These are phyloP conservation scores for Glutinoglossum americanum DNA, from an alignment of 495 filamentous ascomycete species.

Conservation along the genomic window DNA sequence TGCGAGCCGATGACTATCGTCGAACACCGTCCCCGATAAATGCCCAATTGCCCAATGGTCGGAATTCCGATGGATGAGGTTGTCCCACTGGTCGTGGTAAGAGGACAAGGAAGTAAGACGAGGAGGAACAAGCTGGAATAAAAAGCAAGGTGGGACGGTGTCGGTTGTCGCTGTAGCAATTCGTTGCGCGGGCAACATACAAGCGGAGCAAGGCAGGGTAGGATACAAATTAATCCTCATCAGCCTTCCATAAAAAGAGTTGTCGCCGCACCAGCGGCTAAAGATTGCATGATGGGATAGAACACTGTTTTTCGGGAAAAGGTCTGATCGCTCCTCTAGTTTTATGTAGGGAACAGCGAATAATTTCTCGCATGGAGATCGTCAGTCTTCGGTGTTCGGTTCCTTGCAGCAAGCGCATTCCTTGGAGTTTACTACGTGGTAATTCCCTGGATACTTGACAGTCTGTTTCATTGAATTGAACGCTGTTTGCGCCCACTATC, in stretches of 20 bases:
- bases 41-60: neutral
- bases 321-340: neutral
- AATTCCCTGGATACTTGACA: too few species aligned
- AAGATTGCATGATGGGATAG: neutral
- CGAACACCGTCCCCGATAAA: neutral
- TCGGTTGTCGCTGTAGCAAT: neutral
- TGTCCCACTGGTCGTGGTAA: neutral
- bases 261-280: neutral
- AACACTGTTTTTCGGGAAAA: neutral
- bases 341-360: neutral
- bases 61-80: neutral
- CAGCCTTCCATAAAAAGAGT: neutral
- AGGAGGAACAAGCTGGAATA: neutral
- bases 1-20: neutral
- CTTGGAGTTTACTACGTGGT: neutral
- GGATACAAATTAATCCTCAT: neutral
- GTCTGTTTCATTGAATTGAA: too few species aligned
- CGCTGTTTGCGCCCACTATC: neutral
- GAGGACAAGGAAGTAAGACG: neutral
- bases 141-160: neutral
- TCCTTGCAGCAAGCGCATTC: neutral
- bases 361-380: neutral
- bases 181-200: slow-evolving; percentile 1
- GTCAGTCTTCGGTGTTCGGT: neutral
- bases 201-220: neutral